phyloP scores from a whole-genome alignment of 2,329 filamentous ascomycete species.

The Aureobasidium leucospermi region DNA sequence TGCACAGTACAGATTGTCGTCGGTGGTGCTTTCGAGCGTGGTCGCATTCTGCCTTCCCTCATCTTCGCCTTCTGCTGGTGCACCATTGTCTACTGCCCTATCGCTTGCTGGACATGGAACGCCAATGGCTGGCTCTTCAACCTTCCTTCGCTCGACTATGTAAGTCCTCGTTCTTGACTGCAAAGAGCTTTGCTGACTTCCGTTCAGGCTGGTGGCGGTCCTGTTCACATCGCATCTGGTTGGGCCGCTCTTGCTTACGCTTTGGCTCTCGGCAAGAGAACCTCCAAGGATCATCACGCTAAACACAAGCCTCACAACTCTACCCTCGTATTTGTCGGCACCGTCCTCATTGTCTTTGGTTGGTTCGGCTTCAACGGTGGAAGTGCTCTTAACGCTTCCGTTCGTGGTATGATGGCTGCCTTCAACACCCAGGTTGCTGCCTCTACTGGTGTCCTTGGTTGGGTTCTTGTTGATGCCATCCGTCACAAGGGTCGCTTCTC shows the following conservation, averaged over 20 bases:
- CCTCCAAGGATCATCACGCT: constrained; percentile 40
- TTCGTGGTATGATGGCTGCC: constrained; percentile 48
- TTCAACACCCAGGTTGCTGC: constrained; percentile 55
- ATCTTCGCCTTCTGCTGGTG: constrained; percentile 59
- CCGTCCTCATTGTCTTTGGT: constrained; percentile 34
- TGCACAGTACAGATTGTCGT: constrained; percentile 58
- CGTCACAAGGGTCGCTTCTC: constrained; percentile 46
- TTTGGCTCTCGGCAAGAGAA: constrained; percentile 54
- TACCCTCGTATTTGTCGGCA: constrained; percentile 56
- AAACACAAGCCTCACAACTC: constrained; percentile 56
- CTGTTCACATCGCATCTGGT: constrained; percentile 57
- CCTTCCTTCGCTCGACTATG: constrained; percentile 53
- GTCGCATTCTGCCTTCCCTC: constrained; percentile 57
- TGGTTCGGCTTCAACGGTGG: constrained; percentile 56
- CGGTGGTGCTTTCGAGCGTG: constrained; percentile 56
- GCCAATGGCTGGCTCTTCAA: constrained; percentile 58
- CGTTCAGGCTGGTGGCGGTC: constrained; percentile 38
- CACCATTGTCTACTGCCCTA: constrained; percentile 56
- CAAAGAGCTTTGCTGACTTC: no score
- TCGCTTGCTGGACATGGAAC: constrained; percentile 63
- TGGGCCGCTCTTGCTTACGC: constrained; percentile 59
- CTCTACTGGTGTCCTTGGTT: constrained; percentile 47
- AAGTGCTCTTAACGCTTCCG: constrained; percentile 44
- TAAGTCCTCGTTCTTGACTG: constrained; percentile 30
- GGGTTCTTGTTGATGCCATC: constrained; percentile 48